Evolutionary conservation across 805 yeast genomes (phyloP), one percentile per base, ranked within the genome.

Genomic region (Spencermartinsiella europaea): DNA sequence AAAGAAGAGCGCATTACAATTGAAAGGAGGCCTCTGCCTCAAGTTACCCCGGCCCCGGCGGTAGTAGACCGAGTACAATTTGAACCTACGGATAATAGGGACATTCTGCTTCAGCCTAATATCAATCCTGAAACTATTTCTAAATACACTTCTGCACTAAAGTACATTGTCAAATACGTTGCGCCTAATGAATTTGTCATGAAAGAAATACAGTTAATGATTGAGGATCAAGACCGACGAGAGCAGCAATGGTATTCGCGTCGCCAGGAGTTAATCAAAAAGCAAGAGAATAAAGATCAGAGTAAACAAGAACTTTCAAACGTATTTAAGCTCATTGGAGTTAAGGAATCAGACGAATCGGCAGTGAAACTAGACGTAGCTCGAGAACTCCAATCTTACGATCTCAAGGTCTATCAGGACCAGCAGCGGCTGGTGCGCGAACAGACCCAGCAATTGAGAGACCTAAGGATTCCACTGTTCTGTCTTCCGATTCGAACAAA

Each of bases 401-500:
- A 54, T 27, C 33, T 40, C 10, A 40, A 42, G 36, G 48, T 54
- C 1, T 46, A 53, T 34, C 31, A 38, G n/a, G 34, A 40, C n/a
- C 28, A 45, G 2, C 27, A 15, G n/a, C 12, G 15, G 25, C 31
- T 52, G 36, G 45, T 42, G 12, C 45, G 37, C 3, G 21, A 42
- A 14, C 48, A 45, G 14, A 16, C 15, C 8, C 28, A 38, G n/a
- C 47, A 42, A 27, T 42, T 55, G 17, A 34, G 34, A 5, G 51
- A 51, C 22, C 46, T 55, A 19, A 28, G 34, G 15, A 40, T 55
- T 15, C 59, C 59, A 10, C 45, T 55, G 20, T 55, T 55, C 38
- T 48, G 55, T 40, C 20, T 21, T 5, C 7, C 17, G 5, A 15
- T 15, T 5, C 14, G 20, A 15, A 10, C 33, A 4, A 21, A 5